A percentile compares a stretch with the other conserved stretches of the same genome.
Evolutionary conservation across 352 stramenopile species (phyloP).

Genomic region (Phytophthora vignae): DNA sequence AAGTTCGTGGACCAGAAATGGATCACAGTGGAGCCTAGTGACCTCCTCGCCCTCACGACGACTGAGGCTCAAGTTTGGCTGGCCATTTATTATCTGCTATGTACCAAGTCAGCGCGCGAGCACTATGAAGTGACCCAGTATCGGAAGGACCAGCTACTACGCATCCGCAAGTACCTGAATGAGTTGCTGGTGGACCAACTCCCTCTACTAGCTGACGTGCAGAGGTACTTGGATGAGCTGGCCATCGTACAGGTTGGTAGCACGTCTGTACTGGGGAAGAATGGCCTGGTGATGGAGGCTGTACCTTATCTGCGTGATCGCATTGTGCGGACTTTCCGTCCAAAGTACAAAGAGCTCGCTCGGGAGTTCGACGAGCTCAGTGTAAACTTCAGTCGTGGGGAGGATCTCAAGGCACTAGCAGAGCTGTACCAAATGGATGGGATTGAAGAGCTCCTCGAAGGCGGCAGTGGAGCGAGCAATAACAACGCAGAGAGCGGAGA

Average conservation of each 20-base stretch:
- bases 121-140: slow-evolving; percentile 96
- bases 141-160: slow-evolving; percentile 93
- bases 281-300: slow-evolving; percentile 80
- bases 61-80: slow-evolving; percentile 96
- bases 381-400: slow-evolving; percentile 48
- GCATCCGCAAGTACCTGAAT: slow-evolving; percentile 96
- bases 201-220: slow-evolving; percentile 93
- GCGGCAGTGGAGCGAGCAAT: slow-evolving; percentile 7
- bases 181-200: slow-evolving; percentile 95
- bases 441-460: slow-evolving; percentile 79
- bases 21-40: slow-evolving; percentile 78
- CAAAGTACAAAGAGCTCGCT: slow-evolving; percentile 50
- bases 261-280: slow-evolving; percentile 39
- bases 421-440: slow-evolving; percentile 86
- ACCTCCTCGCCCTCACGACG: slow-evolving; percentile 94
- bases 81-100: slow-evolving; percentile 94
- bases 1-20: slow-evolving; percentile 96
- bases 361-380: slow-evolving; percentile 58
- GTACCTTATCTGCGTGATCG: slow-evolving; percentile 74
- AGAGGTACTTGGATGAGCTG: slow-evolving; percentile 96
- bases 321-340: slow-evolving; percentile 55
- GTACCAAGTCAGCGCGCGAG: slow-evolving; percentile 91
- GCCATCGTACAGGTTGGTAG: slow-evolving; percentile 88
- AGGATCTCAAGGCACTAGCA: slow-evolving; percentile 72
- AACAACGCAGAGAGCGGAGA: slow-evolving; percentile 7